Base-by-base conservation (phyloP, 371 early-diverging fungal species). In the Mucor racemosus region DNA sequence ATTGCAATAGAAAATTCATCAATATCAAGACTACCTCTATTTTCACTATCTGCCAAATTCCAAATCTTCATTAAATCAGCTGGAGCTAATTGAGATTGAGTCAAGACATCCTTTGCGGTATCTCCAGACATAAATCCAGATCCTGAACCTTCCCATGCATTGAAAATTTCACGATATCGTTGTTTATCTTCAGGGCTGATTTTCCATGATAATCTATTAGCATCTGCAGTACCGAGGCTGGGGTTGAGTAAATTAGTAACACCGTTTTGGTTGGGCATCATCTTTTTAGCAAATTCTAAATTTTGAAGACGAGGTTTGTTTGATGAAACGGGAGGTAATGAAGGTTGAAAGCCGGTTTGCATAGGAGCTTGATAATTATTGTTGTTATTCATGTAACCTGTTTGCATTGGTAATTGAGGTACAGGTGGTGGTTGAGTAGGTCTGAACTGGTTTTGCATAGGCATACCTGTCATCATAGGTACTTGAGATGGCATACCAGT, bases 151-250 rank as follows among this genome's bases (percentile, higher is more conserved):
- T 96, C 96, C 92, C 94, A 95, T 5, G 90, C 90, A 39, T 87
- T 84, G 75, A 97, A 97, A 58, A 95, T 91, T 26, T 87, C 84
- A 60, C 92, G 91, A 68, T 94, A 95, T 35, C 88, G 86, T 5
- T 86, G 87, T 68, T 90, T 91, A 68, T 97, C 97, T 21, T 86
- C 86, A 5, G 87, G 84, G 11, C 91, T 84, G 34, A 97, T 92
- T 21, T 90, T 92, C 97, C 95, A 95, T 41, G 79, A 74, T 7
- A 77, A 63, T n/a, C 54, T 60, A 8, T 74, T 66, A 8, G 63
- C 46, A 5, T 72, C 67, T 8, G 48, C 44, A 14, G 70, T 70
- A 13, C 73, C 75, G 5, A 73, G 58, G 40, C 69, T 64, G 40
- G 77, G 76, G 15, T 69, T 62, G 0, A 78, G 42, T 9, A 81